Evolutionary conservation across 2,329 filamentous ascomycete species (phyloP), one percentile per base, ranked within the genome.

Genomic region (Tolypocladium guangdongense): DNA sequence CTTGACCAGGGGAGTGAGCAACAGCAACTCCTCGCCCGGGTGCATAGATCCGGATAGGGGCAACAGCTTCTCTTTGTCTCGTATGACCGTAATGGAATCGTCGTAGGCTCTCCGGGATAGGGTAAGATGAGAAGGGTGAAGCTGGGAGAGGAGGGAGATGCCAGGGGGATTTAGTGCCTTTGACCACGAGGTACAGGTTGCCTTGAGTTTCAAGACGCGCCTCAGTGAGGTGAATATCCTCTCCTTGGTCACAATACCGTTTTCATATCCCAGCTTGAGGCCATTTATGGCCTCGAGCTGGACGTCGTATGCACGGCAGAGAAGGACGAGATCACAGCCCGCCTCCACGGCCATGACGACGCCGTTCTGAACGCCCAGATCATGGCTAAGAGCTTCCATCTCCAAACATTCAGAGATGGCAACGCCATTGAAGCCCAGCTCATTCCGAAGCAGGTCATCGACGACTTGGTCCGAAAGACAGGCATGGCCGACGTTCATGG

Each of bases 331-430:
- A 67, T 99, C 93, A 65, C 93, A 97, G 16, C 93, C 93, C 35
- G 93, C 92, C 67, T 96, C 93, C 50, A 96, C 88, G 4, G 93
- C 93, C 90, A 96, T 96, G 61, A 97, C 90, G 0, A 92, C 96
- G 14, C 93, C 93, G 41, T 93, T 92, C 60, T 92, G 90, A 20
- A 99, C 90, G n/a, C 92, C 92, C 50, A 97, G 93, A 62, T 96
- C 95, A 64, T 95, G 89, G 58, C 90, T 93, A 10, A 97, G 78
- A 0, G 91, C 90, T 64, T 96, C 91, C 92, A 97, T 97, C 67
- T 96, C 92, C 8, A 97, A 73, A 60, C 92, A 97, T 65, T 97
- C 92, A 0, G 91, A 96, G 50, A 97, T 90, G 27, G 93, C 90
- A 2, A 97, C 91, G 1, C 92, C 92, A 50, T 89, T 82, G 62